Evolutionary conservation across 2,329 filamentous ascomycete genomes (phyloP).

Genomic region (Penicillium palitans): DNA sequence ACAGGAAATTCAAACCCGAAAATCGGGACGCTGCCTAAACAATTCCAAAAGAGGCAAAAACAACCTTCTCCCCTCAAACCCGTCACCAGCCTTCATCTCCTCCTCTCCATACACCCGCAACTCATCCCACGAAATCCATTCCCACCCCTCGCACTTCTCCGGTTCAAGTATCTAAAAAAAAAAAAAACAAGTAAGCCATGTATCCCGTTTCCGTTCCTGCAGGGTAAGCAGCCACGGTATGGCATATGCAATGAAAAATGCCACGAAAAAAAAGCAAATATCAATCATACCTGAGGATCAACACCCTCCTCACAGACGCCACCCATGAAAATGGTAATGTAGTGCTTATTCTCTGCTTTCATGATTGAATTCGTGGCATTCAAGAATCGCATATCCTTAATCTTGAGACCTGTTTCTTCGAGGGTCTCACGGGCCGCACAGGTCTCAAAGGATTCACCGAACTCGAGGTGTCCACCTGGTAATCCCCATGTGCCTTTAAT

Average conservation of each 20-base stretch:
- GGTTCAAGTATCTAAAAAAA: constrained; percentile 41
- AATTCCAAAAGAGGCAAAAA: constrained; percentile 53
- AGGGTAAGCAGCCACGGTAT: not conserved
- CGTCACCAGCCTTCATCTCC: constrained; percentile 28
- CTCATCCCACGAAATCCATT: constrained; percentile 54
- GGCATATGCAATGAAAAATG: not conserved
- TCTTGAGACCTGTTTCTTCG: constrained; percentile 68
- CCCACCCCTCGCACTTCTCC: constrained; percentile 58
- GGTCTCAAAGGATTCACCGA: constrained; percentile 60
- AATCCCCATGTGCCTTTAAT: constrained; percentile 62
- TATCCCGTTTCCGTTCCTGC: not conserved
- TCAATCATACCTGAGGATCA: constrained; percentile 52
- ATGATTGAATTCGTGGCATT: constrained; percentile 70
- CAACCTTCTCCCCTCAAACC: constrained; percentile 35
- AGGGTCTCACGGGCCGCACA: constrained; percentile 67
- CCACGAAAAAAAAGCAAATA: not conserved
- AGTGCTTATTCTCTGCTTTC: constrained; percentile 62
- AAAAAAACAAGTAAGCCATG: not conserved
- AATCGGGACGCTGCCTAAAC: constrained; percentile 40
- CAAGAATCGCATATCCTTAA: constrained; percentile 56
- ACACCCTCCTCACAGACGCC: constrained; percentile 51
- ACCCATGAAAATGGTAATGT: constrained; percentile 70
- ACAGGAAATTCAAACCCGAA: constrained; percentile 14
- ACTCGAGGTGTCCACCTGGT: constrained; percentile 75
- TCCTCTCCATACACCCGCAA: constrained; percentile 40